Base-by-base conservation (phyloP, 768 basidiomycete species). In the Kwoniella bestiolae region DNA sequence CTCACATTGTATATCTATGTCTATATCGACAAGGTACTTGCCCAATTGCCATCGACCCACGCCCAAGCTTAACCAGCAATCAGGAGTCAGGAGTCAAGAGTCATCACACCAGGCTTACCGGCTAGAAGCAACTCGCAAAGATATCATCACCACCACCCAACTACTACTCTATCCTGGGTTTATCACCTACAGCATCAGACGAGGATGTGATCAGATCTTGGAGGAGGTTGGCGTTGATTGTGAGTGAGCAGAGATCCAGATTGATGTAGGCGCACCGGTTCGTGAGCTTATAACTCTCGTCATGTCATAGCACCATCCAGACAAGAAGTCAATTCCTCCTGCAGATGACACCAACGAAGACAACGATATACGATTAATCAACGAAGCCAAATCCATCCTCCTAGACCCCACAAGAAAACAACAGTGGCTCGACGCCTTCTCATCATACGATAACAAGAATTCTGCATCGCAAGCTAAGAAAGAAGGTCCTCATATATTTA, bases 131-230 rank as follows among this genome's bases (percentile, higher is more conserved):
- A 18, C 38, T 38, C 28, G 38, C 31, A 55, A 55, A 14, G 6
- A 55, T 55, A 55, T 23, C 59, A 14, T 52, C 52, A 21, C 5
- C 52, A 21, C 5, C n/a, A 26, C 47, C 51, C 9, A 65, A 77
- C 50, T 73, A 77, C 60, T 71, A 71, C 51, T 65, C 62, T 47
- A 55, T 75, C 57, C 70, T 77, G 23, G 67, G 64, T n/a, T 49
- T 77, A 18, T 41, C 38, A 11, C 60, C 52, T 14, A 44, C 68
- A 63, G 73, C 76, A 3, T 46, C 70, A 1, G n/a, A 46, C 18
- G 60, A 70, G 25, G 71, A 77, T 45, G 66, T 77, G 47, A 68
- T 46, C 11, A 64, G 31, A 51, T 71, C 74, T 18, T 78, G 72
- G 71, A 34, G 74, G 44, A 29, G 47, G 49, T 41, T 67, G 4